Evolutionary conservation across 1,284 basidiomycete genomes (phyloP).

Genomic region (Ganoderma meredithae): DNA sequence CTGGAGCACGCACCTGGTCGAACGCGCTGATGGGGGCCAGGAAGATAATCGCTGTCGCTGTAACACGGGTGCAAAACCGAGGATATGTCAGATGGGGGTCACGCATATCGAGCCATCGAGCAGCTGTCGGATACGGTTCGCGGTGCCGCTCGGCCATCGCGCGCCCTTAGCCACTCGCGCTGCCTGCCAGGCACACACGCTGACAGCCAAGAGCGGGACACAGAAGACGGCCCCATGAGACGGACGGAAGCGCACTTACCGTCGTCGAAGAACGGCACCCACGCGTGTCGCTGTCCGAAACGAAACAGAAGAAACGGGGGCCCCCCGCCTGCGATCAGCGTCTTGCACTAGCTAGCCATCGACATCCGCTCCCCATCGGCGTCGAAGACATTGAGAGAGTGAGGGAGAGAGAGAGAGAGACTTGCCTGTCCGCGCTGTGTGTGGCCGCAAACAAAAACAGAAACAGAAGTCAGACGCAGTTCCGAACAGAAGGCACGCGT

Average conservation of each 20-base stretch:
- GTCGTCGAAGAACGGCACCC: constrained; percentile 86
- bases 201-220: constrained; percentile 10
- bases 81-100: neutral
- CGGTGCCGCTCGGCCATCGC: constrained; percentile 1
- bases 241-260: constrained; percentile 52
- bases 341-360: neutral
- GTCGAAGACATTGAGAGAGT: too few species aligned
- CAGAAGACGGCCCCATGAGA: neutral
- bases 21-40: constrained; percentile 83
- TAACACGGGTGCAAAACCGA: constrained; percentile 6
- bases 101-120: neutral
- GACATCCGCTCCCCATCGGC: constrained; percentile 7
- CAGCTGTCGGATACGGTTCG: constrained; percentile 2
- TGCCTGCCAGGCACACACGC: too few species aligned
- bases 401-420: constrained; percentile 19
- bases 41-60: constrained; percentile 78
- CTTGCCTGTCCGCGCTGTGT: constrained; percentile 61
- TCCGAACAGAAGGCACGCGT: neutral
- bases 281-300: constrained; percentile 67
- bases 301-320: neutral
- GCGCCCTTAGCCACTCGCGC: neutral
- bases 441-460: too few species aligned
- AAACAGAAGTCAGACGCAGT: neutral
- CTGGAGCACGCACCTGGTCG: constrained; percentile 73
- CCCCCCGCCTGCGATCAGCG: neutral